Conservation (phyloP, 768 basidiomycete genomes). For the Boletus patriciae region DNA sequence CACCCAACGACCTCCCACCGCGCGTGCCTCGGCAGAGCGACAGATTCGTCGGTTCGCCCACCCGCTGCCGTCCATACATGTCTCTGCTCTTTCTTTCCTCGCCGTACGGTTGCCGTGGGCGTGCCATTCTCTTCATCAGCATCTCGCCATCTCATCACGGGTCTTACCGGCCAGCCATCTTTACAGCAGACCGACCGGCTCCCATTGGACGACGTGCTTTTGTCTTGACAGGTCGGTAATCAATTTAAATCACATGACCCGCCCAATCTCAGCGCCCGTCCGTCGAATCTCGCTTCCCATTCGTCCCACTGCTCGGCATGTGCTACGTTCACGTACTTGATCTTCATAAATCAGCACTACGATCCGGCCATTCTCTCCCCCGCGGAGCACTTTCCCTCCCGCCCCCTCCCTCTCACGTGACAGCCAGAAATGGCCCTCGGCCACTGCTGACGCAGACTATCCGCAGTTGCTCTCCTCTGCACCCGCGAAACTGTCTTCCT, state of each 20-base stretch:
- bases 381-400: not conserved
- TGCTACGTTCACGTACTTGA: not conserved
- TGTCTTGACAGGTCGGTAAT: not conserved
- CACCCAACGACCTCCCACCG: not conserved
- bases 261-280: not conserved
- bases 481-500: constrained; percentile 12
- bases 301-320: not conserved
- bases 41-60: no score
- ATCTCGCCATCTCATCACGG: not conserved
- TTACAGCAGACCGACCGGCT: no score
- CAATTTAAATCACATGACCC: not conserved
- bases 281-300: not conserved
- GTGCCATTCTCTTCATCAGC: not conserved
- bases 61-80: no score
- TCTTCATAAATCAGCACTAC: not conserved
- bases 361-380: not conserved
- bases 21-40: no score
- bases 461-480: no score
- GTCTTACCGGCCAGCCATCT: not conserved
- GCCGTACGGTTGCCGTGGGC: no score
- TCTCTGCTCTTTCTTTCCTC: no score
- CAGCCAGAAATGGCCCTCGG: not conserved
- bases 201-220: not conserved
- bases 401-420: not conserved
- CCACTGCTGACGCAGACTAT: constrained; percentile 7